phyloP scores from a whole-genome alignment of 2,329 filamentous ascomycete species.

The Lachnellula arida region DNA sequence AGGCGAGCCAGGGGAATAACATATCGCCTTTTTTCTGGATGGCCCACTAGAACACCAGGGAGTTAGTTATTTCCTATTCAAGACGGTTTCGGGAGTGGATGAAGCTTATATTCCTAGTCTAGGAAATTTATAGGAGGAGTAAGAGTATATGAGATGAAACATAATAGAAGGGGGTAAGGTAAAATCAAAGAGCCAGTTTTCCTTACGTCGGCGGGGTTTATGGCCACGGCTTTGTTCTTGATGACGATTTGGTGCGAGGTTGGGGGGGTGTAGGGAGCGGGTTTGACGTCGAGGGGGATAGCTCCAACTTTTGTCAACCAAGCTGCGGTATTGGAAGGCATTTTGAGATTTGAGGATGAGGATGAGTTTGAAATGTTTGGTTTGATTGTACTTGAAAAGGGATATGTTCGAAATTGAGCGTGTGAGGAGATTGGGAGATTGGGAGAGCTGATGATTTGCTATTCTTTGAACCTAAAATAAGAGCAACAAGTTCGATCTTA shows the following conservation, averaged over 20 bases:
- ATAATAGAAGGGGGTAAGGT: too few species aligned
- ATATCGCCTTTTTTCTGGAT: not conserved
- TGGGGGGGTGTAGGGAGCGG: conserved; percentile 35
- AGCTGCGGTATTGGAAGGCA: conserved; percentile 1
- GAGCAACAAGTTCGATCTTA: not conserved
- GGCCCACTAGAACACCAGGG: not conserved
- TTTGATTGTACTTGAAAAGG: not conserved
- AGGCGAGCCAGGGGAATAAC: conserved; percentile 1
- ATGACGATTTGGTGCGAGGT: conserved; percentile 35
- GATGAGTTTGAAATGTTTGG: not conserved
- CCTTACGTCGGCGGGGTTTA: conserved; percentile 38
- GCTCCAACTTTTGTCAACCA: not conserved
- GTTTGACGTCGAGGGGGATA: conserved; percentile 28
- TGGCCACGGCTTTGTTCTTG: conserved; percentile 35
- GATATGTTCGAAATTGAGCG: not conserved
- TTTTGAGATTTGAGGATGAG: not conserved
- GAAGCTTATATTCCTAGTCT: too few species aligned
- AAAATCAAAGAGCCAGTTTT: too few species aligned
- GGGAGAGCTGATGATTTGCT: not conserved
- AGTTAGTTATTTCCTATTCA: too few species aligned
- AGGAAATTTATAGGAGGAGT: too few species aligned
- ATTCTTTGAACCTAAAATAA: not conserved
- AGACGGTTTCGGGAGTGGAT: too few species aligned
- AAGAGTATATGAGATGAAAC: too few species aligned
- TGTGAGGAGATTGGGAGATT: not conserved